Evolutionary conservation across 2,329 filamentous ascomycete species (phyloP), one percentile per base, ranked within the genome.

Genomic region (Pseudogymnoascus sp.): DNA sequence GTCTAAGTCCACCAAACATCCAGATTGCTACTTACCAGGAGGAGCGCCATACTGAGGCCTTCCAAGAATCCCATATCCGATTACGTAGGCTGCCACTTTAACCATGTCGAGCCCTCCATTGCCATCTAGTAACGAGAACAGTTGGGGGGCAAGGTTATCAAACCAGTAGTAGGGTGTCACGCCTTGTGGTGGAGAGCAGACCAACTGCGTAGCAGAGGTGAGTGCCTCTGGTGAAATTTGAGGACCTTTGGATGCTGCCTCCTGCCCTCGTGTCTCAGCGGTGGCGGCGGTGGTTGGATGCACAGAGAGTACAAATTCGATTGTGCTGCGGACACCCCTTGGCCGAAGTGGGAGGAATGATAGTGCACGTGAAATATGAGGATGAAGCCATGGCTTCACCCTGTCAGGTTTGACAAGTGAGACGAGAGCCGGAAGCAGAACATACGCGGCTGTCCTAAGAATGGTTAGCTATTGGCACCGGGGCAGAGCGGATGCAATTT

Each of bases 281-380:
- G 30, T 36, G 22, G 28, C 19, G 8, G 65, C 61, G 52, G 64
- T 71, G 35, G 69, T 72, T 0, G 87, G 83, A 64, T 89, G 87
- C 5, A 89, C 84, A 1, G 86, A 81, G 63, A 89, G 87, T 36
- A 91, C 79, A 69, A 90, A 90, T 69, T 90, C 87, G 64, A 90
- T 78, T 0, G 85, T 87, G 25, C 84, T 81, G 35, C 87, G 81
- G 12, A 91, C 85, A 16, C 88, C 88, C 64, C 84, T 80, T 2
- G 77, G 74, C 3, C 87, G 79, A 25, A 89, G 76, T 1, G 88
- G 87, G 8, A 90, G 69, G 11, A 78, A 71, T 1, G 86, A 84
- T 49, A 91, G 77, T 11, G 82, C 77, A 62, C 78, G 78, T 67
- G 86, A 77, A 1, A 90, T 70, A 42, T 79, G 78, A 16, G 78